Conservation (phyloP, 192 early-diverging fungal genomes). For the Coemansia sp. region DNA sequence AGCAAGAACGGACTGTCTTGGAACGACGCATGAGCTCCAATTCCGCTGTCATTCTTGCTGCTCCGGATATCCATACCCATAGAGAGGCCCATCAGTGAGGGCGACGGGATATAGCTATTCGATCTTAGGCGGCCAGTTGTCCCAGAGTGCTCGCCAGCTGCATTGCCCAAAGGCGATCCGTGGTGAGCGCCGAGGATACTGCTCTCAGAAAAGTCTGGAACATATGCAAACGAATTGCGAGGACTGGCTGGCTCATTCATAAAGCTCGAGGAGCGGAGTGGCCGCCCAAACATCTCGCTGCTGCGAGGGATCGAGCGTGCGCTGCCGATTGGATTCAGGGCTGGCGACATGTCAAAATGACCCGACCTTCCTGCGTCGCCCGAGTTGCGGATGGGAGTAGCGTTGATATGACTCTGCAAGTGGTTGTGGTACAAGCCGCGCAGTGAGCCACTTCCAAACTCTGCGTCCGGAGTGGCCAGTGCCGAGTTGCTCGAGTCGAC, state of each 20-base stretch:
- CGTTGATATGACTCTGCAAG: constrained; percentile 20
- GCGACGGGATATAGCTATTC: constrained; percentile 41
- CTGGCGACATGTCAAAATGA: constrained; percentile 35
- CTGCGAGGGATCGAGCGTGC: constrained; percentile 36
- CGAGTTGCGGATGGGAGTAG: constrained; percentile 13
- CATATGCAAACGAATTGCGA: constrained; percentile 19
- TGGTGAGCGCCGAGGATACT: neutral
- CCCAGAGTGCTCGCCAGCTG: constrained; percentile 11
- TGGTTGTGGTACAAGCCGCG: constrained; percentile 20
- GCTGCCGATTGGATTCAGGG: constrained; percentile 28
- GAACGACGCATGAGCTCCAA: constrained; percentile 11
- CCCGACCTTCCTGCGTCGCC: constrained; percentile 8
- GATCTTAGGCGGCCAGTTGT: constrained; percentile 29
- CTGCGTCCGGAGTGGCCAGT: constrained; percentile 12
- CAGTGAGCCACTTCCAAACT: constrained; percentile 17
- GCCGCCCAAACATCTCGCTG: constrained; percentile 41
- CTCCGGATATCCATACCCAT: constrained; percentile 22
- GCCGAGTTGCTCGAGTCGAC: constrained; percentile 21
- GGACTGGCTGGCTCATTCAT: constrained; percentile 44
- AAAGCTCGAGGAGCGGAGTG: constrained; percentile 41
- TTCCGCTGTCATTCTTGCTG: neutral
- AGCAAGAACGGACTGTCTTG: constrained; percentile 31
- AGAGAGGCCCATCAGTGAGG: constrained; percentile 25
- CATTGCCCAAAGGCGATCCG: constrained; percentile 24
- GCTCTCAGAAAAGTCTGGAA: constrained; percentile 2